Percentiles rank a stretch among this genome's conserved stretches.
Conservation (phyloP, 2,329 filamentous ascomycete species). For the Beauveria sp. region DNA sequence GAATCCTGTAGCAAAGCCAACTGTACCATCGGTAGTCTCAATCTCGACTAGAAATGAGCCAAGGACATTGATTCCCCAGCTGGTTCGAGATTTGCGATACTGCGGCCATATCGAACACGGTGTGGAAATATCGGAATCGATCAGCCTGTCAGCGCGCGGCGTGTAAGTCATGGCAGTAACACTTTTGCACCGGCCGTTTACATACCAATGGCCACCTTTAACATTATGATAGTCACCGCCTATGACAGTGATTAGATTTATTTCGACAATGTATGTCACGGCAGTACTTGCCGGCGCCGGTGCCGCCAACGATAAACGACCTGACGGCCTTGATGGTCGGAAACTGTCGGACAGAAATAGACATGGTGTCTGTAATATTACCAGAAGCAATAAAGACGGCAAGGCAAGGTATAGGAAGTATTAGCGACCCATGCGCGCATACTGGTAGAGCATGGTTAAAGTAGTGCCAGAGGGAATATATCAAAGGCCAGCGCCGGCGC, state of each 20-base stretch:
- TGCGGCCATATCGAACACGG: slow-evolving; percentile 86
- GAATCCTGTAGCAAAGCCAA: slow-evolving; percentile 89
- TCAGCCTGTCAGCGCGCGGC: slow-evolving; percentile 54
- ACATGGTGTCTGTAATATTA: slow-evolving; percentile 26
- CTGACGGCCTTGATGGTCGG: slow-evolving; percentile 69
- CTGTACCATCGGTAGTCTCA: slow-evolving; percentile 82
- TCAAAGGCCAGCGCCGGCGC: not conserved
- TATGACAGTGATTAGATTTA: slow-evolving; percentile 23
- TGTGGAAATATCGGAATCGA: slow-evolving; percentile 86
- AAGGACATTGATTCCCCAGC: slow-evolving; percentile 92
- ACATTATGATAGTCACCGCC: slow-evolving; percentile 93
- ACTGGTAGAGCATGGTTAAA: not conserved
- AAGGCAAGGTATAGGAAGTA: not conserved
- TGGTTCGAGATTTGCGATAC: slow-evolving; percentile 80
- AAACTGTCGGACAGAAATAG: slow-evolving; percentile 45
- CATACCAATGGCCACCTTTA: slow-evolving; percentile 60
- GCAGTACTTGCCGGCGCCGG: slow-evolving; percentile 21
- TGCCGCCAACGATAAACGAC: slow-evolving; percentile 57
- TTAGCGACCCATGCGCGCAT: not conserved
- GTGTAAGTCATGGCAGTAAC: not conserved
- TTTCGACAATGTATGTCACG: too few species aligned
- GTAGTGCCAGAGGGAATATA: not conserved
- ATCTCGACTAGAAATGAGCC: slow-evolving; percentile 89
- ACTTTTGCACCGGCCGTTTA: not conserved
- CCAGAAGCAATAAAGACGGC: not conserved